Base-by-base conservation (phyloP, 768 basidiomycete species). In the Boletus sp. region DNA sequence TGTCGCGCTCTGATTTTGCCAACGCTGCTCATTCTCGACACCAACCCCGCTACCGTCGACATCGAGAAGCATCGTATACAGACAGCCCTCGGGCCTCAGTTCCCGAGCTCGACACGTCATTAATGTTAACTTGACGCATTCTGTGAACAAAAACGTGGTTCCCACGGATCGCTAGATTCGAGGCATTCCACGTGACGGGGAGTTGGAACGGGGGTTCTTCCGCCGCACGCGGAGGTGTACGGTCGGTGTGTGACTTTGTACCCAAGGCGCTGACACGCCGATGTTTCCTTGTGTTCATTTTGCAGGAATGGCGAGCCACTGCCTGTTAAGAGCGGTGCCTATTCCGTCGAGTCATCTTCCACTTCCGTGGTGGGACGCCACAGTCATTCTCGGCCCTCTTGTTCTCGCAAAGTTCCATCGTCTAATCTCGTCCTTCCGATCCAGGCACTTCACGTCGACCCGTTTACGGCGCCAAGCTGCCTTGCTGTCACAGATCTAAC, bases 401-500 rank as follows among this genome's bases (percentile, higher is more conserved):
- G 42, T 59, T 60, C 59, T 60, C 56, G 47, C 55, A 68, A 61
- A 45, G 52, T 57, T 44, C 36, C 49, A 36, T 60, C 29, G 59
- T 61, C 64, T 62, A 58, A 66, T 70, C 66, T 64, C 17, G 52
- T 55, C 17, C 40, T 30, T 58, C 63, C 41, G 65, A 66, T 65
- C 60, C 54, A 48, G 18, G 30, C 52, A 42, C 46, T 54, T 40
- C 54, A 52, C 57, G 51, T 57, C 32, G 56, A 51, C 53, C 62
- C 67, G 32, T 60, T 65, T 66, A 66, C 69, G 68, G 70, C 57
- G 39, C 55, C 59, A 55, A 62, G 47, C 59, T 52, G 35, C 51
- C 52, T 52, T 64, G 62, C 63, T 61, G 70, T 69, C 65, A 69
- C 61, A 63, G 67, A 67, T 69, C 69, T 54, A 59, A 55, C 60